Percentiles rank a stretch among this genome's conserved stretches.
Conservation (phyloP, 2,329 filamentous ascomycete species). For the Monilinia laxa region DNA sequence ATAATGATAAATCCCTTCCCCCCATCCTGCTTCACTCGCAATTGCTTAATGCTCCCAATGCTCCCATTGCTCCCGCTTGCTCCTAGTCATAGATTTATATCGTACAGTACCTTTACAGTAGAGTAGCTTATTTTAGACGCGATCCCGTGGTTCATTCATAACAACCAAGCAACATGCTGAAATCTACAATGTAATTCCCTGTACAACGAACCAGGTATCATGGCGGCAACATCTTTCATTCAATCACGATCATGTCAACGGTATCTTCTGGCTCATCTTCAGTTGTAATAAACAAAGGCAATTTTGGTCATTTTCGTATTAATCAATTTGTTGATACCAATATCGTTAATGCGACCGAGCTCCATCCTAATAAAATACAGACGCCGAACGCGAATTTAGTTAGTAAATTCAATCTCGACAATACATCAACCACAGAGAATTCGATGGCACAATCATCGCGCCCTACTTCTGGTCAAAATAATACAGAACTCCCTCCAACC, state of each 20-base stretch:
- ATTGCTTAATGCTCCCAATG: no score
- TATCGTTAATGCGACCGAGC: constrained; percentile 24
- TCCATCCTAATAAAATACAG: constrained; percentile 26
- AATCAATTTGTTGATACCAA: constrained; percentile 31
- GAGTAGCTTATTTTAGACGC: constrained; percentile 16
- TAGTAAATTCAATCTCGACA: constrained; percentile 19
- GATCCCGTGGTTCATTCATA: constrained; percentile 16
- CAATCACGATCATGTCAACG: constrained; percentile 35
- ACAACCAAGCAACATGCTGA: not conserved
- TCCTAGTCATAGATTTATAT: no score
- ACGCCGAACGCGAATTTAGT: constrained; percentile 22
- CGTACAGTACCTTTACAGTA: no score
- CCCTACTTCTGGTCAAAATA: constrained; percentile 33
- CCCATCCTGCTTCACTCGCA: no score
- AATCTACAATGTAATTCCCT: constrained; percentile 13
- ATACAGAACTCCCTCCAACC: constrained; percentile 28
- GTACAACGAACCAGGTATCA: constrained; percentile 27
- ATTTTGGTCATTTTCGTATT: constrained; percentile 27
- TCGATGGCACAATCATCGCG: constrained; percentile 31
- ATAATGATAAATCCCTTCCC: no score
- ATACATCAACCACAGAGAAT: constrained; percentile 9
- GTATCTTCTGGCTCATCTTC: constrained; percentile 30
- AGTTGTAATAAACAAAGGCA: constrained; percentile 27
- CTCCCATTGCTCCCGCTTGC: no score
- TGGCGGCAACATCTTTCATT: constrained; percentile 32